Percentiles rank a stretch among this genome's conserved stretches.
These are phyloP conservation scores for Talaromyces proteolyticus DNA, from an alignment of 495 filamentous ascomycete genomes.

Conservation along the genomic window DNA sequence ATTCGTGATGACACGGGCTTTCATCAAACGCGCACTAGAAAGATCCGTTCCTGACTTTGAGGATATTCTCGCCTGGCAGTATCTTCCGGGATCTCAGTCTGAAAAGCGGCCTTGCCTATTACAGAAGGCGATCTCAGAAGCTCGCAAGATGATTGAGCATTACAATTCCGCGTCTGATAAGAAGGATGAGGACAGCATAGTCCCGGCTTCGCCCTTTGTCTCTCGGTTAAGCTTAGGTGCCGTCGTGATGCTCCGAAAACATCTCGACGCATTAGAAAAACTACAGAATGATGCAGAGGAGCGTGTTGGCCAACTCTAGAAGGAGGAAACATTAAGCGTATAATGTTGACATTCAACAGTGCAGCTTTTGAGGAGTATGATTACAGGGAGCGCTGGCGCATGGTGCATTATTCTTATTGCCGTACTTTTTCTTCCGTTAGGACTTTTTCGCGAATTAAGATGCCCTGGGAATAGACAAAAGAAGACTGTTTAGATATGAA, in stretches of 20 bases:
- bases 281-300: conserved; percentile 3
- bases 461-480: no score
- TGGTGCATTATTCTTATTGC: no score
- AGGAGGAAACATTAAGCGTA: no score
- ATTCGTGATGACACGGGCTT: conserved; percentile 46
- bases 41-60: conserved; percentile 36
- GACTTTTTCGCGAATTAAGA: no score
- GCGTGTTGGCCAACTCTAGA: no score
- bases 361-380: no score
- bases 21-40: conserved; percentile 44
- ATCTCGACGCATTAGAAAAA: conserved; percentile 16
- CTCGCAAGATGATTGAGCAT: conserved; percentile 25
- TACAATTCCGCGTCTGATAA: conserved; percentile 10
- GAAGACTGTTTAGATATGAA: no score
- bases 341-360: no score
- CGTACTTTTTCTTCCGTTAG: no score
- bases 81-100: conserved; percentile 23
- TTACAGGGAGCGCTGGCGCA: no score
- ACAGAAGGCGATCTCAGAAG: conserved; percentile 26
- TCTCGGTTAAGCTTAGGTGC: conserved; percentile 30
- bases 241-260: conserved; percentile 21
- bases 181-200: conserved; percentile 2
- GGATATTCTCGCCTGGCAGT: conserved; percentile 46
- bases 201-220: conserved; percentile 13
- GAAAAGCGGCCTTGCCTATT: conserved; percentile 23